These are phyloP conservation scores for Pichia phayaonensis DNA, from an alignment of 805 yeast genomes.

Conservation along the genomic window DNA sequence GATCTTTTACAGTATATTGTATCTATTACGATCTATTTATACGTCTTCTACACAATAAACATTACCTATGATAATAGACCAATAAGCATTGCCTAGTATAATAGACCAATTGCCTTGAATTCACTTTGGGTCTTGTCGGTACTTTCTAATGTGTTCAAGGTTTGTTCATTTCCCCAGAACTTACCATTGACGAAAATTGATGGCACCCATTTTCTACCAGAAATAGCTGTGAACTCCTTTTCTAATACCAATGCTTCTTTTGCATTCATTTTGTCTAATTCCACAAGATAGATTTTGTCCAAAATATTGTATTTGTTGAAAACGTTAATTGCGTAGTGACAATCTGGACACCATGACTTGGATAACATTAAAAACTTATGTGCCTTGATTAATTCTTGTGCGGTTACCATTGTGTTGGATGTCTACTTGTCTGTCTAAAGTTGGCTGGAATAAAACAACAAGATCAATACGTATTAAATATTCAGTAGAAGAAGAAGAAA, in stretches of 20 bases:
- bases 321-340: slow-evolving; percentile 51
- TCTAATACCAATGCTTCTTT: slow-evolving; percentile 47
- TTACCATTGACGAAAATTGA: slow-evolving; percentile 55
- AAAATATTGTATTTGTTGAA: slow-evolving; percentile 47
- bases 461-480: too few relatives aligned
- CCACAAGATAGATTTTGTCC: slow-evolving; percentile 47
- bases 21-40: too few relatives aligned
- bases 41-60: too few relatives aligned
- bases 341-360: slow-evolving; percentile 76
- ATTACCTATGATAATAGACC: slow-evolving; percentile 17
- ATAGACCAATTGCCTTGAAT: slow-evolving; percentile 28
- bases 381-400: slow-evolving; percentile 37
- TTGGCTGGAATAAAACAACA: too few relatives aligned
- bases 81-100: slow-evolving; percentile 13
- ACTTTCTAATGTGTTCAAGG: slow-evolving; percentile 34
- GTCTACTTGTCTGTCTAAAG: too few relatives aligned
- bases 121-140: slow-evolving; percentile 28
- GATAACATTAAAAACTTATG: slow-evolving; percentile 51
- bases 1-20: not conserved
- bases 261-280: slow-evolving; percentile 48
- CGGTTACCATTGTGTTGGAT: slow-evolving; percentile 23
- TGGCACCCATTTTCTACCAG: slow-evolving; percentile 65
- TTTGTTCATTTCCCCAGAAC: slow-evolving; percentile 50
- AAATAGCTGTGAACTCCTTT: slow-evolving; percentile 45
- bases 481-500: too few relatives aligned